Conservation (phyloP, 331 rosid species). For the Cydonia oblonga region DNA sequence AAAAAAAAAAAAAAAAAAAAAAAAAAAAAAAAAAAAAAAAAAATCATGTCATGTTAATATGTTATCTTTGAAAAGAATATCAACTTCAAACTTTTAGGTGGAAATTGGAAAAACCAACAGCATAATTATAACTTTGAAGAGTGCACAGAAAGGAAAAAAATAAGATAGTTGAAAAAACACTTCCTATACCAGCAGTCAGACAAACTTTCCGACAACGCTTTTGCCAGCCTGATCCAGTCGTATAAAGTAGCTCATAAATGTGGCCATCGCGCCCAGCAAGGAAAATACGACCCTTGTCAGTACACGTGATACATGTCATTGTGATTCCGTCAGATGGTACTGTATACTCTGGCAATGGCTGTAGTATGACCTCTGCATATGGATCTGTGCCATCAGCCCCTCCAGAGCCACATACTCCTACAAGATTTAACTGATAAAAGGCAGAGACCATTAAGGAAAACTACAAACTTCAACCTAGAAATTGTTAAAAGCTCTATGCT, state of each 20-base stretch:
- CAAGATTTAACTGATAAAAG: slow-evolving; percentile 65
- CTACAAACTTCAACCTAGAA: not conserved
- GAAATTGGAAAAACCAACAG: not conserved
- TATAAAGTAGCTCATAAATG: slow-evolving; percentile 79
- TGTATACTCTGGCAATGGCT: slow-evolving; percentile 85
- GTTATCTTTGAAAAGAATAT: not conserved
- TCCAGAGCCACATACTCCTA: slow-evolving; percentile 90
- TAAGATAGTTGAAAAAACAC: slow-evolving; percentile 44
- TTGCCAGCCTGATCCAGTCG: slow-evolving; percentile 94
- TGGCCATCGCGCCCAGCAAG: slow-evolving; percentile 97
- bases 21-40: no score
- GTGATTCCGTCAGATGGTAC: slow-evolving; percentile 89
- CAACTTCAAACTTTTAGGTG: not conserved
- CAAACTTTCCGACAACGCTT: slow-evolving; percentile 82
- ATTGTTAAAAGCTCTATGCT: not conserved
- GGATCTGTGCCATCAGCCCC: slow-evolving; percentile 82
- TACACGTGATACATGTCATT: slow-evolving; percentile 81
- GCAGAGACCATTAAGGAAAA: slow-evolving; percentile 26
- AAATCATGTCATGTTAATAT: not conserved
- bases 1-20: no score
- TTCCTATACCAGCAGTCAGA: slow-evolving; percentile 86
- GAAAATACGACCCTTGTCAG: slow-evolving; percentile 82
- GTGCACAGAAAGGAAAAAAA: not conserved
- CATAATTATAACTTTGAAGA: not conserved
- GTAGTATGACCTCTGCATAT: slow-evolving; percentile 75